Evolutionary conservation across 2,329 filamentous ascomycete genomes (phyloP), one percentile per base, ranked within the genome.

Genomic region (Neophaeococcomyces mojaviensis): DNA sequence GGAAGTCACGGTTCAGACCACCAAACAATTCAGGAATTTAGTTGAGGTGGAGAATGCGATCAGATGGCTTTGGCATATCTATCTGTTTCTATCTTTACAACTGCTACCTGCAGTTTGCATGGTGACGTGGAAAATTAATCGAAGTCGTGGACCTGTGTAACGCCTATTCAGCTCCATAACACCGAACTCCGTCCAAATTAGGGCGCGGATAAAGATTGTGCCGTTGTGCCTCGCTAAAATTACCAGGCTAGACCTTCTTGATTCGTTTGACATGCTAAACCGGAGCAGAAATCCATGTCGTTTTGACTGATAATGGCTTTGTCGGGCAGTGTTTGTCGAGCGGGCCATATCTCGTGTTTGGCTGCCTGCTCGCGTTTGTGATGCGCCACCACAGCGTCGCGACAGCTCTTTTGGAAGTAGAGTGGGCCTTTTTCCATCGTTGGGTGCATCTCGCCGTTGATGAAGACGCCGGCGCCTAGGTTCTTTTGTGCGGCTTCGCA

Each of bases 371-470:
- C 75, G 19, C 63, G 62, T 49, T 68, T 62, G 50, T 68, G 62
- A 52, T 79, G 74, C 31, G 67, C 65, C 24, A 64, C 65, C 28
- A 79, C 61, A 13, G 67, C 58, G 33, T 76, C 68, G 2, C 76
- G 71, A 28, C 73, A 68, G 2, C 62, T 60, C 36, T 68, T 68
- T 64, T 79, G 76, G 68, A 79, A 78, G 61, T 71, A 77, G 0
- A 79, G 62, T 0, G 76, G 74, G 0, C 76, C 75, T 59, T 79
- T 74, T 60, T 83, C 79, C 61, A 75, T 71, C 40, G 68, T 66
- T 0, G 79, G 78, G 58, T 83, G 79, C 61, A 82, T 65, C 58
- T 81, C 73, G 43, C 79, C 79, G 55, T 77, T 81, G 58, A 79
- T 64, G 49, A 81, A 82, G 42, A 81, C 69, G 6, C 78, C 77